Evolutionary conservation across 495 filamentous ascomycete species (phyloP).

Genomic region (Clavariopsis aquatica): DNA sequence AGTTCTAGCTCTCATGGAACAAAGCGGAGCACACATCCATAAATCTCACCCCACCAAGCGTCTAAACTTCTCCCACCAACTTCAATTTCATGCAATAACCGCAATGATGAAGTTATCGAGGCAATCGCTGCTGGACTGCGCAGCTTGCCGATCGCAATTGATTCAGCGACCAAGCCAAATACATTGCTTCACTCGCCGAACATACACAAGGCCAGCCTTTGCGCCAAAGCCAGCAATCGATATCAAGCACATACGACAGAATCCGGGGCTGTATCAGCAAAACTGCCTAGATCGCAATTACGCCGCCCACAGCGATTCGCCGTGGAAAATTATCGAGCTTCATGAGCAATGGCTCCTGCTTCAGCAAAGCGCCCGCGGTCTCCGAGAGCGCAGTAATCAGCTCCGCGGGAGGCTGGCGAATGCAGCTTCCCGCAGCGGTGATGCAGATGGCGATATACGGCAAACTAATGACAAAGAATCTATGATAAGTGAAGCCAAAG

Average conservation of each 20-base stretch:
- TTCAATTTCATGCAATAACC: conserved; percentile 1
- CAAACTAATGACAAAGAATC: conserved; percentile 39
- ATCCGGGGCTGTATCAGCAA: conserved; percentile 71
- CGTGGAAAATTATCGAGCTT: conserved; percentile 67
- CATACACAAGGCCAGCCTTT: conserved; percentile 59
- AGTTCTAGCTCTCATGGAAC: neutral
- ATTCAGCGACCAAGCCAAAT: neutral
- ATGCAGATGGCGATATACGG: conserved; percentile 33
- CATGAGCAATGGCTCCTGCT: conserved; percentile 64
- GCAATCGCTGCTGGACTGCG: conserved; percentile 4
- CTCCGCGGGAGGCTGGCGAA: conserved; percentile 42
- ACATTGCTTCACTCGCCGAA: conserved; percentile 17
- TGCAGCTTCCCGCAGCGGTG: conserved; percentile 29
- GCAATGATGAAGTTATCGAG: conserved; percentile 11
- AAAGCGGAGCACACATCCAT: neutral
- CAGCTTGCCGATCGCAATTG: conserved; percentile 15
- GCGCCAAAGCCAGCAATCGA: conserved; percentile 80
- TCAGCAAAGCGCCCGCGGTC: conserved; percentile 55
- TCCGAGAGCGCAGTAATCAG: conserved; percentile 61
- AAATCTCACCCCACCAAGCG: neutral
- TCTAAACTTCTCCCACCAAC: neutral
- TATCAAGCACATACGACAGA: conserved; percentile 84
- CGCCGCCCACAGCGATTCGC: conserved; percentile 61
- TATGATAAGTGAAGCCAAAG: conserved; percentile 65
- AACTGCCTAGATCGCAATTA: conserved; percentile 90